Evolutionary conservation across 2,329 filamentous ascomycete genomes (phyloP), one percentile per base, ranked within the genome.

Genomic region (Diaporthe vaccinii): DNA sequence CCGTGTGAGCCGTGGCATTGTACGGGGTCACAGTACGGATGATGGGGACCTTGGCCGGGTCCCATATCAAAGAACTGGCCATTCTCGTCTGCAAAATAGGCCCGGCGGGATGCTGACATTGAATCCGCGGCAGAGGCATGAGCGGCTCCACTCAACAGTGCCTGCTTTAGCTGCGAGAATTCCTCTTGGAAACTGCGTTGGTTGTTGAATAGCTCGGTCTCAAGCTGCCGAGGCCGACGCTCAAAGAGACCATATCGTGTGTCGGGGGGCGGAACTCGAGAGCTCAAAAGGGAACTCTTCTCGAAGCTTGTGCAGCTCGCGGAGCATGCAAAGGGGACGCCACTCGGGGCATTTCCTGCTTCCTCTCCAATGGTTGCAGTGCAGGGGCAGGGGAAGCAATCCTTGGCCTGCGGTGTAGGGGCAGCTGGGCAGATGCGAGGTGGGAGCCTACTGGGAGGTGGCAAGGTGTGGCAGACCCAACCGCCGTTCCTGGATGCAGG

Each of bases 1-100:
- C 84, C 84, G 84, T 80, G 77, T 79, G 82, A 81, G 84, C 84
- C 83, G 80, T 79, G 73, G 78, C 77, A 74, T 61, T 49, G 36
- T 31, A n/a, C 12, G 53, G 71, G 20, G 41, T 78, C 76, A 62
- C 72, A 77, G 73, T 68, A 72, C 53, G 77, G 75, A 34, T 34
- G 49, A 34, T 8, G 41, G 39, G 69, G 39, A 44, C 55, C 46
- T 20, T 44, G 46, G 12, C 34, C 34, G 34, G 17, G 46, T 25
- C 44, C 49, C 34, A 14, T 55, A 28, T 39, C 49, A 15, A 53
- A 31, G 22, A 31, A 39, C n/a, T 28, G 49, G 49, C 49, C 49
- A 20, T 69, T 22, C 15, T 55, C 15, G 34, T 22, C 4, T 55
- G 25, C n/a, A 39, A 8, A 8, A 8, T 1, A 20, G 12, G 34